phyloP scores from a whole-genome alignment of 306 rosid species.

The Ochetophila trinervis region DNA sequence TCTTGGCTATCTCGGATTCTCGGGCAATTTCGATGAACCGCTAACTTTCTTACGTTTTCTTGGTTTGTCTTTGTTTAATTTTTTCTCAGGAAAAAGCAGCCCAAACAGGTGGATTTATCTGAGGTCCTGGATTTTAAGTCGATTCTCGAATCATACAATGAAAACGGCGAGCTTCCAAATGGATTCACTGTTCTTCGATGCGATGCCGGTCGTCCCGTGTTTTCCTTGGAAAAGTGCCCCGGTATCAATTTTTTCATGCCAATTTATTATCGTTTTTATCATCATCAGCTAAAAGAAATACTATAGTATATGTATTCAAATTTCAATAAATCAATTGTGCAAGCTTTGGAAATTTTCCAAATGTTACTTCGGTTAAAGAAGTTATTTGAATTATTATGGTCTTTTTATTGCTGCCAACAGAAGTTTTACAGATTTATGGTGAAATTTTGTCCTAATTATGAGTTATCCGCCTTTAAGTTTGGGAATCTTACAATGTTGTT shows the following conservation, averaged over 20 bases:
- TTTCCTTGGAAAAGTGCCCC: constrained; percentile 65
- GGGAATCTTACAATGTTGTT: neutral
- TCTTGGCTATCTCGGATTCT: neutral
- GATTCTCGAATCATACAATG: constrained; percentile 45
- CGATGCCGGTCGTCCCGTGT: constrained; percentile 44
- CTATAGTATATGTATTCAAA: too few relatives aligned
- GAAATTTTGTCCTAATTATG: too few relatives aligned
- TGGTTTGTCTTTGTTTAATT: neutral
- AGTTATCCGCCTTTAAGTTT: too few relatives aligned
- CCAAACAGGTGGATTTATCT: constrained; percentile 70
- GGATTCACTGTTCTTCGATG: constrained; percentile 39
- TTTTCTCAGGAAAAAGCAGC: constrained; percentile 55
- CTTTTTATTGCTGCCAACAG: too few relatives aligned
- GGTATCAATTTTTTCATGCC: constrained; percentile 34
- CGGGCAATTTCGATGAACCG: neutral
- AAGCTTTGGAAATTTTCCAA: too few relatives aligned
- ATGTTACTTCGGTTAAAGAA: too few relatives aligned
- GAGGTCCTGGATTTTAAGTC: constrained; percentile 78
- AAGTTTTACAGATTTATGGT: too few relatives aligned
- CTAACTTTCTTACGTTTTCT: neutral
- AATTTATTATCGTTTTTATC: neutral
- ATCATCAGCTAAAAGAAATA: neutral
- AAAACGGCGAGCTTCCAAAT: constrained; percentile 42
- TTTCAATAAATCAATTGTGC: too few relatives aligned
- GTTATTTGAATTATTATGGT: too few relatives aligned